Percentiles rank a stretch among this genome's conserved stretches.
Evolutionary conservation across 345 rosid species (phyloP).

Genomic region (Odontarrhena argentea): DNA sequence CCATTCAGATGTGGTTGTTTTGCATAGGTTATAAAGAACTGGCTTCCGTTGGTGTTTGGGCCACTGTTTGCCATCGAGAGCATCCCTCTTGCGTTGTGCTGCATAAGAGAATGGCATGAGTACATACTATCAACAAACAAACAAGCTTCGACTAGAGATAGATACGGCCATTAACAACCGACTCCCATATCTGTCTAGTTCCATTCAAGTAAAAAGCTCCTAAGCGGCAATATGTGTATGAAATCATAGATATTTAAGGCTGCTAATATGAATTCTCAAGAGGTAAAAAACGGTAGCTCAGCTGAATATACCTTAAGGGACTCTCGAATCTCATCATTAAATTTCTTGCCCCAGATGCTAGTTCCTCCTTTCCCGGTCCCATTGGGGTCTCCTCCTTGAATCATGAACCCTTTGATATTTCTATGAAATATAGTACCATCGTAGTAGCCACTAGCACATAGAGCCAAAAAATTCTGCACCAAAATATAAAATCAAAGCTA

Average conservation of each 20-base stretch:
- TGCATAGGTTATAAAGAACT: slow-evolving; percentile 79
- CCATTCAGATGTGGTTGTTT: slow-evolving; percentile 99
- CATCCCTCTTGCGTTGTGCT: slow-evolving; percentile 96
- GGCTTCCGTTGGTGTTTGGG: slow-evolving; percentile 97
- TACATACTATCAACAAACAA: not conserved
- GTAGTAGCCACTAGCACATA: slow-evolving; percentile 92
- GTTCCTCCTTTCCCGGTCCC: slow-evolving; percentile 98
- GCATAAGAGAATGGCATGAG: slow-evolving; percentile 30
- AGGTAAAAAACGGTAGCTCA: too few relatives aligned
- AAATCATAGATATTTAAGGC: not conserved
- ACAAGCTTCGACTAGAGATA: not conserved
- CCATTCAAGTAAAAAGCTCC: not conserved
- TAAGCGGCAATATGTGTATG: not conserved
- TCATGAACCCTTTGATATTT: slow-evolving; percentile 96
- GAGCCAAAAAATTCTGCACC: slow-evolving; percentile 87
- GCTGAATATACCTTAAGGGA: slow-evolving; percentile 70
- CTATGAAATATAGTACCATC: slow-evolving; percentile 91
- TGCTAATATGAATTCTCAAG: not conserved
- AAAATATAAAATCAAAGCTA: slow-evolving; percentile 10
- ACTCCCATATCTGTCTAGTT: not conserved
- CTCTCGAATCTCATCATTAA: slow-evolving; percentile 94
- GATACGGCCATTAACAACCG: not conserved
- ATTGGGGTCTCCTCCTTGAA: slow-evolving; percentile 97
- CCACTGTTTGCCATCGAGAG: slow-evolving; percentile 97
- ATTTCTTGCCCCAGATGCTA: slow-evolving; percentile 98